Evolutionary conservation across 108 stramenopile species (phyloP), one percentile per base, ranked within the genome.

Genomic region (Nitzschia palea): DNA sequence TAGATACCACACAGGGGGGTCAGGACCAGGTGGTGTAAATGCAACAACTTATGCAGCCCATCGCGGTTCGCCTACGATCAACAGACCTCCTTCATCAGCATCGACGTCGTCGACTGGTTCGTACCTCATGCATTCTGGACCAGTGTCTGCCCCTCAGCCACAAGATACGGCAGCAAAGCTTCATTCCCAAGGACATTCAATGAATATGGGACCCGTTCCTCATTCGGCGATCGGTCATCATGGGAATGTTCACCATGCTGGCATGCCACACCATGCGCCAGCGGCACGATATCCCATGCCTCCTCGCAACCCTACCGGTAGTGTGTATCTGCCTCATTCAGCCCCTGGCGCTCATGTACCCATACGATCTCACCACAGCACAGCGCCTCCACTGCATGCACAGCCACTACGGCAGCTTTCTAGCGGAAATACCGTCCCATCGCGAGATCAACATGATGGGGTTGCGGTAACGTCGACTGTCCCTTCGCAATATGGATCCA

Each of bases 251-350:
- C 50, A 36, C 50, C 54, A 68, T 56, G 23, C 58, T 40, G 31
- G 40, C 28, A 44, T 56, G 34, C 29, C 20, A 22, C 67, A 53
- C 22, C 67, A 67, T 36, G 37, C 29, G 54, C 57, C 65, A 17
- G 44, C 42, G 30, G 67, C 33, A 18, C 14, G 65, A 44, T 67
- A 71, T 37, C 54, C 67, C 34, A 44, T 76, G 52, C 71, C 67
- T 1, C 62, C 62, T 25, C 27, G 44, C 2, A 48, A 33, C 3
- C 14, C 0, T 1, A 29, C n/a, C 15, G 45, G 47, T n/a, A 18
- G 27, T 23, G n/a, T 26, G 17, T 40, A 61, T 26, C 40, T 61
- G 60, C 40, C 22, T 17, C 54, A 33, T 10, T 29, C 22, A 29
- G 54, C 14, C 29, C 47, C 8, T 37, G 37, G 59, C 0, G 20